These are phyloP conservation scores for Pulveroboletus frians DNA, from an alignment of 768 basidiomycete genomes.

Conservation along the genomic window DNA sequence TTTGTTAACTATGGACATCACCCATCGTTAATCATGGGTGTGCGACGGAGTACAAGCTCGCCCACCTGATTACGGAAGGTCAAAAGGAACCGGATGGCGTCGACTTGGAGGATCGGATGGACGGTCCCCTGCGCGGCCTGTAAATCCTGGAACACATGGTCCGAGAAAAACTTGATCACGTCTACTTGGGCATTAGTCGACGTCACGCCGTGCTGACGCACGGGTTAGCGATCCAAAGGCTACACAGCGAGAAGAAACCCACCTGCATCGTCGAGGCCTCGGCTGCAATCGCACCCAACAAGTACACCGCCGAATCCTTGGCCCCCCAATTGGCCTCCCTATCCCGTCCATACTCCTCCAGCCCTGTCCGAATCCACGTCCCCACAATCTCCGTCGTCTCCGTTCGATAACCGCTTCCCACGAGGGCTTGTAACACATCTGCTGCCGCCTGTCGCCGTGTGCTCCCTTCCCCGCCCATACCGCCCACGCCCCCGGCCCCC, in stretches of 20 bases:
- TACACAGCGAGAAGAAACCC: slow-evolving; percentile 12
- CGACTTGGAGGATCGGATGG: slow-evolving; percentile 90
- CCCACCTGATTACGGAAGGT: slow-evolving; percentile 94
- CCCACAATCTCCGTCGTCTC: slow-evolving; percentile 87
- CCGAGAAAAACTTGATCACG: slow-evolving; percentile 92
- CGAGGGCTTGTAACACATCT: slow-evolving; percentile 90
- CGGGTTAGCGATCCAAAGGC: neutral
- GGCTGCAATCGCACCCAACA: slow-evolving; percentile 90
- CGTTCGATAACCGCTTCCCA: slow-evolving; percentile 70
- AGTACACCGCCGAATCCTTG: slow-evolving; percentile 90
- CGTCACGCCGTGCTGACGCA: slow-evolving; percentile 78
- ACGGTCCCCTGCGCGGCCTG: slow-evolving; percentile 61
- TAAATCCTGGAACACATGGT: slow-evolving; percentile 84
- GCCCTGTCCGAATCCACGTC: slow-evolving; percentile 73
- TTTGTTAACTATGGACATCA: slow-evolving; percentile 69
- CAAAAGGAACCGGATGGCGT: slow-evolving; percentile 91
- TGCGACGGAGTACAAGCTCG: neutral
- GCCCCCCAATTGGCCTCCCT: slow-evolving; percentile 70
- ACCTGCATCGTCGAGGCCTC: slow-evolving; percentile 84
- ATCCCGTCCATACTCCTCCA: slow-evolving; percentile 64
- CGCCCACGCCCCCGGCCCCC: slow-evolving; percentile 33
- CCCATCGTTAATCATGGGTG: neutral
- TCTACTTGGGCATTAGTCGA: slow-evolving; percentile 89
- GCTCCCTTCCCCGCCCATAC: slow-evolving; percentile 56
- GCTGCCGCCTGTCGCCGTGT: slow-evolving; percentile 91